phyloP scores from a whole-genome alignment of 768 basidiomycete species.

The Amanita exitialis region DNA sequence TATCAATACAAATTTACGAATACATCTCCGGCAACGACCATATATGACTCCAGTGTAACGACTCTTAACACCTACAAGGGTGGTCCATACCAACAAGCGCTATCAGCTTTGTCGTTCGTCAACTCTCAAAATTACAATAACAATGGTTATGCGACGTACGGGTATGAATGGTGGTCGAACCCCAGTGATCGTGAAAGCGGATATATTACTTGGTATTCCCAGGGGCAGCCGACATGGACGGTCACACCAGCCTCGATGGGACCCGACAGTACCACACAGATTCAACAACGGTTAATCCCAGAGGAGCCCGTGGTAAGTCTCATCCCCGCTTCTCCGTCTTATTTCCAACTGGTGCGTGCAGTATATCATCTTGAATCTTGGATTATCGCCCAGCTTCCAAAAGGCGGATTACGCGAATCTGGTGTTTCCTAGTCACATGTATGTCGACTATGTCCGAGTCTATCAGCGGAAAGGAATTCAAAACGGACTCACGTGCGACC shows the following conservation, averaged over 20 bases:
- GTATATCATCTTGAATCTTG: slow-evolving; percentile 83
- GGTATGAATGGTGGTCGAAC: slow-evolving; percentile 75
- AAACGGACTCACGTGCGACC: slow-evolving; percentile 71
- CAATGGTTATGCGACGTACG: slow-evolving; percentile 49
- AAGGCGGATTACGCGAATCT: slow-evolving; percentile 60
- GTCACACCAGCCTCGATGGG: slow-evolving; percentile 57
- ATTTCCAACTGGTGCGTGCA: slow-evolving; percentile 17
- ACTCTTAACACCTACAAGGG: slow-evolving; percentile 60
- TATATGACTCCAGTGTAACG: slow-evolving; percentile 44
- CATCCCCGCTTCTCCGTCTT: not conserved
- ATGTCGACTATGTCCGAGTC: slow-evolving; percentile 83
- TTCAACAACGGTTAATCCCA: slow-evolving; percentile 64
- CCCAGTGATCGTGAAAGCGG: slow-evolving; percentile 55
- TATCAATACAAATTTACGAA: slow-evolving; percentile 53
- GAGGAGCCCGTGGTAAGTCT: slow-evolving; percentile 90
- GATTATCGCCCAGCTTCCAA: slow-evolving; percentile 74
- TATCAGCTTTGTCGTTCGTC: slow-evolving; percentile 52
- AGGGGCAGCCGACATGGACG: slow-evolving; percentile 62
- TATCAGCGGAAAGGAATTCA: slow-evolving; percentile 72
- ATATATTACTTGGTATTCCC: slow-evolving; percentile 78
- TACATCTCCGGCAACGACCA: slow-evolving; percentile 35
- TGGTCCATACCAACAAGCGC: slow-evolving; percentile 64
- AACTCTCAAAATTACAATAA: slow-evolving; percentile 47
- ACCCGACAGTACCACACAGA: slow-evolving; percentile 43
- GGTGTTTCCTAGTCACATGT: slow-evolving; percentile 71